These are phyloP conservation scores for Backusella mclennaniae DNA, from an alignment of 192 early-diverging fungal species.

Conservation along the genomic window DNA sequence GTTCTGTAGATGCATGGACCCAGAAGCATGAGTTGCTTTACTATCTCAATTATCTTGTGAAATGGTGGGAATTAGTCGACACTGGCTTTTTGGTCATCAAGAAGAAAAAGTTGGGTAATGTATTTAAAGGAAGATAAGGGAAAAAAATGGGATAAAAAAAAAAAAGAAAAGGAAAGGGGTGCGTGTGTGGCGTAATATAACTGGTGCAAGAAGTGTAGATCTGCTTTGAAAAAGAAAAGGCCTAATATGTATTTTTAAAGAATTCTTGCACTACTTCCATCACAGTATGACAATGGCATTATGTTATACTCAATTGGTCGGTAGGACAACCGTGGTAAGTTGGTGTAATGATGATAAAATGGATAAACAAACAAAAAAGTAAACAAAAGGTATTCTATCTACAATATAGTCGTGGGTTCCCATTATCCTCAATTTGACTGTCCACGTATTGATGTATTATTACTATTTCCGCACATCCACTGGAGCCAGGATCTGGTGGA, in stretches of 20 bases:
- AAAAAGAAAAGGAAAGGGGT: background rate
- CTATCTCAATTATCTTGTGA: slow-evolving; percentile 89
- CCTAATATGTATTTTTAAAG: slow-evolving; percentile 28
- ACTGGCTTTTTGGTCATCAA: slow-evolving; percentile 87
- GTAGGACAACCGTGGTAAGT: slow-evolving; percentile 74
- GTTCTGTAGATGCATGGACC: slow-evolving; percentile 64
- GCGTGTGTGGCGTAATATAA: background rate
- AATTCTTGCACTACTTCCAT: slow-evolving; percentile 93
- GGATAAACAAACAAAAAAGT: background rate
- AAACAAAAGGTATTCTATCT: background rate
- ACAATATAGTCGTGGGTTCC: slow-evolving; percentile 63
- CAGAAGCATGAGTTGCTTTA: slow-evolving; percentile 75
- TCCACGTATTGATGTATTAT: slow-evolving; percentile 92
- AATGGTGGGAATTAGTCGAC: slow-evolving; percentile 88
- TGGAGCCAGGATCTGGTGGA: slow-evolving; percentile 87
- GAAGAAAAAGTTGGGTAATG: slow-evolving; percentile 75
- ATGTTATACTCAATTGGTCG: slow-evolving; percentile 80
- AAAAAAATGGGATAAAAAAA: background rate
- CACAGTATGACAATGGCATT: slow-evolving; percentile 89
- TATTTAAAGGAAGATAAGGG: background rate
- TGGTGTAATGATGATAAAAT: no score
- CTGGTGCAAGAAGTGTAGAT: background rate
- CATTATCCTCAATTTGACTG: slow-evolving; percentile 80
- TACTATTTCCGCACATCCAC: slow-evolving; percentile 83
- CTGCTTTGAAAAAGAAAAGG: background rate